Base-by-base conservation (phyloP, 176 grass and related monocot species). In the Oryza brachyantha region DNA sequence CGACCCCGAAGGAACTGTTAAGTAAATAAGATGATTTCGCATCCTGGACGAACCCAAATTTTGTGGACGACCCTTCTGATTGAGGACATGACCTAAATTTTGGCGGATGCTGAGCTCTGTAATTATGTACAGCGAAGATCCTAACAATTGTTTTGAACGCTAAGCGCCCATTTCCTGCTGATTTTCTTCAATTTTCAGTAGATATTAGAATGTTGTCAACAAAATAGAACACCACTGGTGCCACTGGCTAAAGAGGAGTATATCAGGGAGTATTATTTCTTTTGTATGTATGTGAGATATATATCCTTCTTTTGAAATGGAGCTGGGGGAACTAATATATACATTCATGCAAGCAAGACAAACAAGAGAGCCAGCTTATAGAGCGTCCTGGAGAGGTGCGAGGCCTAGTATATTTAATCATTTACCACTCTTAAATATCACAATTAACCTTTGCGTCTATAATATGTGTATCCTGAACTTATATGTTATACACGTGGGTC, bases 1-100 rank as follows among this genome's bases (percentile, higher is more conserved):
- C 85, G 76, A 85, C 46, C 40, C 61, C 70, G 37, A 84, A 82
- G 67, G 66, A 73, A 62, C 77, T 68, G 19, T 35, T 46, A 76
- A 28, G 70, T 83, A 64, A 90, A 54, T 37, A 62, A 78, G 76
- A 69, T 45, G 11, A 28, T 71, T 70, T 38, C 35, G n/a, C 26
- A 67, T 67, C 5, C 32, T 39, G 41, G 50, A 63, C 32, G 41
- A 54, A 84, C 39, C 19, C 40, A 67, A 64, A 1, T 27, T 69
- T 82, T 63, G n/a, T 50, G 21, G 45, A 26, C 28, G 59, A 21
- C 28, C 19, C 32, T 70, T 31, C 25, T 27, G 43, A n/a, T 7
- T 39, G 32, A 83, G 52, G 13, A 41, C 11, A 66, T 37, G 8
- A 40, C 52, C 39, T 68, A 52, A 63, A 54, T 75, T 75, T 86